Evolutionary conservation across 768 basidiomycete genomes (phyloP).

Genomic region (Russula lepida): DNA sequence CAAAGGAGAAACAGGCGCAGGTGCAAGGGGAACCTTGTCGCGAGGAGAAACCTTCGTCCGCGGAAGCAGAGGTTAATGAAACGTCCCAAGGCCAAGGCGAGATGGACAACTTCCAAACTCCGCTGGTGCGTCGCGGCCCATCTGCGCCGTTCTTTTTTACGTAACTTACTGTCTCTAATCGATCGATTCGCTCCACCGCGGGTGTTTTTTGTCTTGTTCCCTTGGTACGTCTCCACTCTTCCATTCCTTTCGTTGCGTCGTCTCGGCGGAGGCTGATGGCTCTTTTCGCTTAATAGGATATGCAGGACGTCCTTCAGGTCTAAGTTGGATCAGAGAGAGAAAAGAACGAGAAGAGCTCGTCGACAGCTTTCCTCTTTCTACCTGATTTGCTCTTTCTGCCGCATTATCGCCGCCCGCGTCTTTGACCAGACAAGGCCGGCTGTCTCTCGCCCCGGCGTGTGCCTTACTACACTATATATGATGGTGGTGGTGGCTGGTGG

Average conservation of each 20-base stretch:
- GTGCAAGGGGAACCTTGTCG: not conserved
- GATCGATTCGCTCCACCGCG: not conserved
- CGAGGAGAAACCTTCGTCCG: not conserved
- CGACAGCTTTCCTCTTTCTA: not conserved
- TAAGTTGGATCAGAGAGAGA: not conserved
- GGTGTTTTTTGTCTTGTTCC: conserved; percentile 4
- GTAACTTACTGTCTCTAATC: not conserved
- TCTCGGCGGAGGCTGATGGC: not conserved
- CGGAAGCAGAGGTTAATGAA: conserved; percentile 1
- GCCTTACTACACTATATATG: not conserved
- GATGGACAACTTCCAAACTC: conserved; percentile 19
- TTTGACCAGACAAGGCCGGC: not conserved
- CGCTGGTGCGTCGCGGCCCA: conserved; percentile 7
- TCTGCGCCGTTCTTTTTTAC: not conserved
- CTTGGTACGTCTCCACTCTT: conserved; percentile 8
- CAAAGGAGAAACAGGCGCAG: not conserved
- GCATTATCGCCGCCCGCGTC: not conserved
- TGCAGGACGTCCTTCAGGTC: conserved; percentile 9
- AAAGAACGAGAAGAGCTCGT: not conserved
- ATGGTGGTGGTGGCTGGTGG: not conserved
- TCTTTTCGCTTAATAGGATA: conserved; percentile 2
- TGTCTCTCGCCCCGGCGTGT: not conserved
- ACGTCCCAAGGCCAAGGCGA: conserved; percentile 10
- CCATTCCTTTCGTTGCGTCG: not conserved
- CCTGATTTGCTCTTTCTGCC: not conserved